phyloP scores from a whole-genome alignment of 1,284 basidiomycete genomes.

The Puccinia novopanici region DNA sequence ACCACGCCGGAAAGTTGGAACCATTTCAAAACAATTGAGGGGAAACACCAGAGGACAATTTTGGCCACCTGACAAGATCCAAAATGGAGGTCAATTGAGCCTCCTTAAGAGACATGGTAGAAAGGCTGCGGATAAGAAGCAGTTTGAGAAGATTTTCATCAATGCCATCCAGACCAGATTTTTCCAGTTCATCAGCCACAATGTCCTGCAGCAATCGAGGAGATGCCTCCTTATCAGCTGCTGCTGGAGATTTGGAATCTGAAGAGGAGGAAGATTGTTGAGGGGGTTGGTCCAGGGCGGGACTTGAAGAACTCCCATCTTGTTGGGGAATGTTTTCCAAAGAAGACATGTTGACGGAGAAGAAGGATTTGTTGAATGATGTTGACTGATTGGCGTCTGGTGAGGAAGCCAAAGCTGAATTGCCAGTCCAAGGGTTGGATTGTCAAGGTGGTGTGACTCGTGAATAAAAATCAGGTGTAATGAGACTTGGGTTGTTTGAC shows the following conservation, averaged over 20 bases:
- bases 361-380: neutral
- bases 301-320: too few relatives aligned
- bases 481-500: neutral
- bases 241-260: too few relatives aligned
- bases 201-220: neutral
- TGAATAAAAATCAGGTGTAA: neutral
- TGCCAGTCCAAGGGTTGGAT: too few relatives aligned
- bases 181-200: neutral
- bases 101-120: neutral
- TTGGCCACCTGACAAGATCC: neutral
- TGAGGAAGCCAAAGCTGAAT: neutral
- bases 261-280: too few relatives aligned
- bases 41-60: neutral
- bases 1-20: neutral
- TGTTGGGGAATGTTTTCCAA: too few relatives aligned
- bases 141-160: slow-evolving; percentile 3
- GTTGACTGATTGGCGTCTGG: neutral
- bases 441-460: neutral
- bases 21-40: neutral
- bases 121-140: neutral
- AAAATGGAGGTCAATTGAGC: neutral
- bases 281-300: too few relatives aligned
- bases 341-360: too few relatives aligned
- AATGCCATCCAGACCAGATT: neutral
- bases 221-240: too few relatives aligned